A percentile compares a stretch with the other conserved stretches of the same genome.
These are phyloP conservation scores for Termitomyces sp. DNA, from an alignment of 768 basidiomycete species.

Conservation along the genomic window DNA sequence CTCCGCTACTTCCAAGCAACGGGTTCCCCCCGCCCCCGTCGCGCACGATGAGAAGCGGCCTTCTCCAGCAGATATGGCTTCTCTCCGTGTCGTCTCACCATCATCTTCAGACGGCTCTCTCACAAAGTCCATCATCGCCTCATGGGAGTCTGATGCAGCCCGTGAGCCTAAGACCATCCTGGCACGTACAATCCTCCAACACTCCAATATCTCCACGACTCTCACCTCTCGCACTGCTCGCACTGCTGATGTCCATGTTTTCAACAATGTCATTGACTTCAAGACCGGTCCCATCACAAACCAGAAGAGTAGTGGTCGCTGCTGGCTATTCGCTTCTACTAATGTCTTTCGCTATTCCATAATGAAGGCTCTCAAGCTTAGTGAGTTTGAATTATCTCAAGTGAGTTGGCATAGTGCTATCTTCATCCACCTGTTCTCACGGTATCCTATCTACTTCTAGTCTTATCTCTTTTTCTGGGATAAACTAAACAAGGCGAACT, in stretches of 20 bases:
- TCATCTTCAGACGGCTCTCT: conserved; percentile 58
- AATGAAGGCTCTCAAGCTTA: conserved; percentile 80
- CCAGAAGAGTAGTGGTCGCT: conserved; percentile 85
- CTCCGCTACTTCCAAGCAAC: conserved; percentile 21
- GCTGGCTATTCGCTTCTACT: conserved; percentile 95
- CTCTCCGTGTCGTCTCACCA: conserved; percentile 29
- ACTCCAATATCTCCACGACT: conserved; percentile 57
- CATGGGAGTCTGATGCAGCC: conserved; percentile 61
- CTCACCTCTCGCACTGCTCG: conserved; percentile 57
- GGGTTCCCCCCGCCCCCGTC: conserved; percentile 15
- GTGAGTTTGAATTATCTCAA: conserved; percentile 90
- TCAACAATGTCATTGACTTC: conserved; percentile 76
- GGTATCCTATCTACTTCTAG: conserved; percentile 27
- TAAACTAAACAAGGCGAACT: conserved; percentile 91
- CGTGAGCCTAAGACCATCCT: conserved; percentile 59
- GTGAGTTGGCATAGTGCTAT: conserved; percentile 24
- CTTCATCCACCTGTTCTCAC: background rate
- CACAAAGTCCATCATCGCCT: conserved; percentile 45
- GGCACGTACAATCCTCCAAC: conserved; percentile 70
- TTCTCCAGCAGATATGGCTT: conserved; percentile 17
- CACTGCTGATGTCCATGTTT: conserved; percentile 68
- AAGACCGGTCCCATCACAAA: conserved; percentile 81
- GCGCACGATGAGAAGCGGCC: conserved; percentile 27
- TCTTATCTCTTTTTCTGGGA: conserved; percentile 95
- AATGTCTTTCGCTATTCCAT: conserved; percentile 79